Conservation (phyloP, 2,329 filamentous ascomycete genomes). For the Exutisphaerella laricina region DNA sequence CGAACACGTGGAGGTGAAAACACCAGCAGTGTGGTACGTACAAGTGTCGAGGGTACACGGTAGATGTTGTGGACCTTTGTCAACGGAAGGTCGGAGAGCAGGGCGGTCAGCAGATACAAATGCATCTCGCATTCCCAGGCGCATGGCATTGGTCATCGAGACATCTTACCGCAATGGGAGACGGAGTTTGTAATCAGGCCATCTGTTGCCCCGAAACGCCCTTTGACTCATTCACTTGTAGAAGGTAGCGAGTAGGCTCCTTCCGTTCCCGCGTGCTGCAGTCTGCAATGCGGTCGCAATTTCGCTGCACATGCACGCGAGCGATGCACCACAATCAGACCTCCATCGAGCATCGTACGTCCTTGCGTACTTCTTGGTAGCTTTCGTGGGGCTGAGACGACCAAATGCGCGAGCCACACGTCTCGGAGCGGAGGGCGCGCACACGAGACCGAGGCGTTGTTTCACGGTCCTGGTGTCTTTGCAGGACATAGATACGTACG, state of each 20-base stretch:
- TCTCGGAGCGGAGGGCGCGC: background rate
- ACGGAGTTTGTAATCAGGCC: constrained; percentile 11
- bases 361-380: too few species aligned
- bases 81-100: background rate
- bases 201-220: background rate
- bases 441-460: too few species aligned
- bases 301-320: too few species aligned
- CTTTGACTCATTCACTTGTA: constrained; percentile 12
- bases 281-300: too few species aligned
- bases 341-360: too few species aligned
- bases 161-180: constrained; percentile 3
- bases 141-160: background rate
- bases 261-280: too few species aligned
- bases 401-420: background rate
- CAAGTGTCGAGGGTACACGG: too few species aligned
- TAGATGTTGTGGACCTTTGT: background rate
- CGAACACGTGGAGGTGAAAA: constrained; percentile 3
- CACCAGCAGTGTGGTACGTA: too few species aligned
- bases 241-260: too few species aligned
- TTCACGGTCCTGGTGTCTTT: too few species aligned
- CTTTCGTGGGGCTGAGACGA: background rate
- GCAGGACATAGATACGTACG: too few species aligned
- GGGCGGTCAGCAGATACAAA: background rate
- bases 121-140: background rate
- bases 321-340: background rate